Conservation (phyloP, 257 asterid genomes). For the Nyctanthes arbortristis region DNA sequence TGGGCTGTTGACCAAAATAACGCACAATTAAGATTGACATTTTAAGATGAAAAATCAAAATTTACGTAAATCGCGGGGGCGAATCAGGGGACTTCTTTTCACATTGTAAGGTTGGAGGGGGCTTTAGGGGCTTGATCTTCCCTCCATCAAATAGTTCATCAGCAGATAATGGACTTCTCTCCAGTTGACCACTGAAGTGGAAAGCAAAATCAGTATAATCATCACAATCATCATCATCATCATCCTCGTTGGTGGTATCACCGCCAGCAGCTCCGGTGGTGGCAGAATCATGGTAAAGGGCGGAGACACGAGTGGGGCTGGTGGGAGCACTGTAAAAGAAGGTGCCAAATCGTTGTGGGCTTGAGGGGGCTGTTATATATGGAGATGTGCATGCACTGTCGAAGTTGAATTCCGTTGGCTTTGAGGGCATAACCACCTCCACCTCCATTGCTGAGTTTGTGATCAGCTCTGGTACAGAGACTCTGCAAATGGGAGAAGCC, state of each 20-base stretch:
- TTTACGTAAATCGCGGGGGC: slow-evolving; percentile 36
- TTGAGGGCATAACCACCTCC: slow-evolving; percentile 40
- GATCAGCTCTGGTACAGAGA: too few relatives aligned
- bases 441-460: slow-evolving; percentile 30
- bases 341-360: slow-evolving; percentile 49
- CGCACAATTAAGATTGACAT: neutral
- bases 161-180: slow-evolving; percentile 52
- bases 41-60: neutral
- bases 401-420: slow-evolving; percentile 41
- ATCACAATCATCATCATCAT: slow-evolving; percentile 35
- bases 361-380: slow-evolving; percentile 62
- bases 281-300: slow-evolving; percentile 29
- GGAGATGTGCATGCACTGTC: slow-evolving; percentile 67
- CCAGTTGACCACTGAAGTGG: slow-evolving; percentile 68
- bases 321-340: slow-evolving; percentile 65
- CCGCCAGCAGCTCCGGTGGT: neutral
- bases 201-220: slow-evolving; percentile 65
- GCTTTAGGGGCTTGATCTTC: slow-evolving; percentile 79
- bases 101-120: slow-evolving; percentile 53
- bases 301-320: slow-evolving; percentile 47
- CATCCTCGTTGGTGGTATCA: slow-evolving; percentile 6
- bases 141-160: slow-evolving; percentile 93
- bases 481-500: neutral
- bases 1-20: too few relatives aligned
- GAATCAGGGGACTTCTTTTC: slow-evolving; percentile 16